phyloP scores from a whole-genome alignment of 2,329 filamentous ascomycete species.

The Lasiodiplodia theobromae region DNA sequence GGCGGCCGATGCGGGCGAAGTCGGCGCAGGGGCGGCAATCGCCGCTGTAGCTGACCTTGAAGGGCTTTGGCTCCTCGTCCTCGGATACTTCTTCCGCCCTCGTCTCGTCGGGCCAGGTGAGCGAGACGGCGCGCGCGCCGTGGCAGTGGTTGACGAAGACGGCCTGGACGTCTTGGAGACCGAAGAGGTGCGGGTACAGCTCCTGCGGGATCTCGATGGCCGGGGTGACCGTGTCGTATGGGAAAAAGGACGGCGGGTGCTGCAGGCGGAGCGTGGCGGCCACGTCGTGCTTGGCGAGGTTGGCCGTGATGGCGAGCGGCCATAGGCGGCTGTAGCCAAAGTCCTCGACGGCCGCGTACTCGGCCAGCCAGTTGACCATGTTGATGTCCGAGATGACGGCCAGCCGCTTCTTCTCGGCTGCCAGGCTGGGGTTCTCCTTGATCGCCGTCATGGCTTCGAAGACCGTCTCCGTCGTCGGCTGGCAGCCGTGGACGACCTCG shows the following conservation, averaged over 20 bases:
- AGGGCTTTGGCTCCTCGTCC: slow-evolving; percentile 42
- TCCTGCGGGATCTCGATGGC: not conserved
- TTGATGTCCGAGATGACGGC: slow-evolving; percentile 72
- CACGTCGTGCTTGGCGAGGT: not conserved
- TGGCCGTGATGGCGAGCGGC: slow-evolving; percentile 53
- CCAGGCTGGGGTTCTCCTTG: slow-evolving; percentile 45
- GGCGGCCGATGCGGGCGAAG: slow-evolving; percentile 75
- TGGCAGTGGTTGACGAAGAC: slow-evolving; percentile 79
- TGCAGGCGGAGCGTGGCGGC: not conserved
- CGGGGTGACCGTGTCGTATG: not conserved
- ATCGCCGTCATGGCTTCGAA: slow-evolving; percentile 32
- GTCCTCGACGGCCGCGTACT: slow-evolving; percentile 81
- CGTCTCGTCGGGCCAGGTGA: slow-evolving; percentile 72
- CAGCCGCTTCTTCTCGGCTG: slow-evolving; percentile 50
- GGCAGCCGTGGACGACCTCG: slow-evolving; percentile 57
- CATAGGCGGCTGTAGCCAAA: slow-evolving; percentile 71
- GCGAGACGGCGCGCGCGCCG: slow-evolving; percentile 75
- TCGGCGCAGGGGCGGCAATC: slow-evolving; percentile 77
- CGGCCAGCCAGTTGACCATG: slow-evolving; percentile 79
- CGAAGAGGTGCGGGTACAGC: slow-evolving; percentile 58
- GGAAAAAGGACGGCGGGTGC: not conserved
- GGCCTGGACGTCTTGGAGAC: slow-evolving; percentile 71
- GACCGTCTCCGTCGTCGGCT: slow-evolving; percentile 38
- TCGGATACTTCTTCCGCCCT: not conserved
- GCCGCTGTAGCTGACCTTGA: slow-evolving; percentile 92